phyloP scores from a whole-genome alignment of 495 filamentous ascomycete genomes.

The Penicillium chermesinum region DNA sequence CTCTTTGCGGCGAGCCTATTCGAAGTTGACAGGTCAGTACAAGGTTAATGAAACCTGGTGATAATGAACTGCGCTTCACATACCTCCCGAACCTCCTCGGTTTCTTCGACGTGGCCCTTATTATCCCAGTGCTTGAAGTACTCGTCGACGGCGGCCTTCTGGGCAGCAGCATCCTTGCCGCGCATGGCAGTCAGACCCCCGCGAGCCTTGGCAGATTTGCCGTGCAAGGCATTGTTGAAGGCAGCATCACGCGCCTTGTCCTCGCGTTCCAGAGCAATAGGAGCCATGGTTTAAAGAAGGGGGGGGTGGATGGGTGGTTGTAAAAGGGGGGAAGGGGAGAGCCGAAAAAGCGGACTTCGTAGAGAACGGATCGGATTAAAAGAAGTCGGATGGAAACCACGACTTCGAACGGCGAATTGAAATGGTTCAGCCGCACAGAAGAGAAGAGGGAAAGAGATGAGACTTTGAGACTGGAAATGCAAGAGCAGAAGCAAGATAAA shows the following conservation, averaged over 20 bases:
- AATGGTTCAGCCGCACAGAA: constrained; percentile 1
- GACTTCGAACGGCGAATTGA: not conserved
- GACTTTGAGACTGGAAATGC: constrained; percentile 3
- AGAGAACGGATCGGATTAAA: not conserved
- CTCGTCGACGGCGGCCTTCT: constrained; percentile 88
- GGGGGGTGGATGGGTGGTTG: not conserved
- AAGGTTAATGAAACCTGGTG: not conserved
- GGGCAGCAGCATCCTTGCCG: constrained; percentile 72
- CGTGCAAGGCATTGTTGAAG: constrained; percentile 90
- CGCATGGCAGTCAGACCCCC: constrained; percentile 82
- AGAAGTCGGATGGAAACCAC: not conserved
- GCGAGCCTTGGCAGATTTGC: constrained; percentile 64
- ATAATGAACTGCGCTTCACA: constrained; percentile 8
- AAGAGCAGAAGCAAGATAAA: constrained; percentile 3
- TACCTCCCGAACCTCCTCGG: constrained; percentile 72
- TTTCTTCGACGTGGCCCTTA: constrained; percentile 75
- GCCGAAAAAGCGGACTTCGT: constrained; percentile 3
- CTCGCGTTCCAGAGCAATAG: constrained; percentile 73
- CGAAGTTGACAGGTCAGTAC: not conserved
- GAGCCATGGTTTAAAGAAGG: constrained; percentile 56
- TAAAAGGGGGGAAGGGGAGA: constrained; percentile 13
- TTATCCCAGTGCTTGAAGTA: constrained; percentile 99
- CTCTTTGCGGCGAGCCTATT: constrained; percentile 72
- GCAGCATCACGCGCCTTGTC: constrained; percentile 85
- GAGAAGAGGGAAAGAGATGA: constrained; percentile 6